Evolutionary conservation across 1,139 yeast species (phyloP), one percentile per base, ranked within the genome.

Genomic region (Geotrichum siamense): DNA sequence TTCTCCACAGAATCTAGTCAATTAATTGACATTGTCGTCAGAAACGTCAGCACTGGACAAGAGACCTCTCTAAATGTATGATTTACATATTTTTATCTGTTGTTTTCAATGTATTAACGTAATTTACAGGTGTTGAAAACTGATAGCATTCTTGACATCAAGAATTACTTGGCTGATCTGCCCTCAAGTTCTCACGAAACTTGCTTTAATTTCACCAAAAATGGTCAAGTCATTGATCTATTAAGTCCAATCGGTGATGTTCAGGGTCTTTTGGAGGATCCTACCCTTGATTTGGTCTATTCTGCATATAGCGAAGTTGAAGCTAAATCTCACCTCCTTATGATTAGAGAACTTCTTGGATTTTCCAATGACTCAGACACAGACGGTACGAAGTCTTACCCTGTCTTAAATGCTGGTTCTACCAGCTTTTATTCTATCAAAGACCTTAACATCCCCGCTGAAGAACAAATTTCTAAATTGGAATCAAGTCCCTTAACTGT

Each of bases 131-230:
- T 43, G 22, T 38, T 36, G 26, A 47, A 41, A 41, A 38, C 47
- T 21, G 85, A 79, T 53, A 63, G 78, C 23, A 57, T 82, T 47
- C 67, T 72, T 42, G 86, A 81, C 49, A 69, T 84, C 46, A 72
- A 68, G 53, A 78, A 76, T 57, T 71, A 81, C 20, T 64, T 85
- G 45, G 66, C 72, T 25, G 67, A 76, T 22, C 62, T 76, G 28
- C 76, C 81, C 12, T 68, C 70, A 25, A 72, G 80, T 35, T 72
- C 73, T 54, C 79, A 76, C 49, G 48, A 44, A 26, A 80, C 93
- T 30, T 74, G 77, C 55, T 85, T 77, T 58, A 65, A 71, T 5
- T 65, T 84, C 25, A 59, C 55, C 42, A 59, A 61, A 45, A 60
- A 67, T n/a, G 73, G 69, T 15, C 48, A 59, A 33, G 55, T 63